Conservation (phyloP, 805 yeast genomes). For the Ogataea parapolymorpha region DNA sequence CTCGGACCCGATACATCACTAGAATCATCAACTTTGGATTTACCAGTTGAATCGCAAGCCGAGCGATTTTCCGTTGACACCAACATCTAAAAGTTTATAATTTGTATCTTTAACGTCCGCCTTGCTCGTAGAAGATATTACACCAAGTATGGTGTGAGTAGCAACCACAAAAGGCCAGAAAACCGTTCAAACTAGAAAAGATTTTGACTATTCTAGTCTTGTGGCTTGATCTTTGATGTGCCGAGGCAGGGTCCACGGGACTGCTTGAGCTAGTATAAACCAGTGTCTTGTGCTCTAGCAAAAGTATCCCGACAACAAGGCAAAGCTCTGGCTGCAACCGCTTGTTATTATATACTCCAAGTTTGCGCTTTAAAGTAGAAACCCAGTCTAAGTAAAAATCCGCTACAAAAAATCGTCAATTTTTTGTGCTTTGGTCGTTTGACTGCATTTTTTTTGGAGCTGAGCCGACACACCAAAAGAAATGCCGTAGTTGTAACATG, state of each 20-base stretch:
- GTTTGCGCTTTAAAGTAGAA: slow-evolving; percentile 1
- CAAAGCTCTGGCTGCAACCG: slow-evolving; percentile 1
- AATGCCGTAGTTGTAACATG: not conserved
- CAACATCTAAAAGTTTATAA: slow-evolving; percentile 2
- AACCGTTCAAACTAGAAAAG: not conserved
- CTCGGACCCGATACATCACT: not conserved
- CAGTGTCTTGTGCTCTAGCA: slow-evolving; percentile 2
- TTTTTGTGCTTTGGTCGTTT: slow-evolving; percentile 6
- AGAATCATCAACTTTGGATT: not conserved
- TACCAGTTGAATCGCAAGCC: not conserved
- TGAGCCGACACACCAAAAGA: not conserved
- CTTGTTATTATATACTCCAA: slow-evolving; percentile 1
- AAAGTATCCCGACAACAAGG: not conserved
- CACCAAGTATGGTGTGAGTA: no score
- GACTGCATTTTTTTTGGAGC: slow-evolving; percentile 2
- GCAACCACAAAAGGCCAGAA: no score
- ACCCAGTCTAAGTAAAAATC: not conserved
- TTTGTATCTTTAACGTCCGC: not conserved
- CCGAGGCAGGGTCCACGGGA: slow-evolving; percentile 1
- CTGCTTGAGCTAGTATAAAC: not conserved
- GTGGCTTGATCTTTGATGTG: not conserved
- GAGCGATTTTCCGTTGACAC: not conserved
- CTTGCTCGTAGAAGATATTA: no score
- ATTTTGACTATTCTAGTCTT: not conserved
- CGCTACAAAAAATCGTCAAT: slow-evolving; percentile 3